Evolutionary conservation across 345 rosid genomes (phyloP).

Genomic region (Pugionium dolabratum): DNA sequence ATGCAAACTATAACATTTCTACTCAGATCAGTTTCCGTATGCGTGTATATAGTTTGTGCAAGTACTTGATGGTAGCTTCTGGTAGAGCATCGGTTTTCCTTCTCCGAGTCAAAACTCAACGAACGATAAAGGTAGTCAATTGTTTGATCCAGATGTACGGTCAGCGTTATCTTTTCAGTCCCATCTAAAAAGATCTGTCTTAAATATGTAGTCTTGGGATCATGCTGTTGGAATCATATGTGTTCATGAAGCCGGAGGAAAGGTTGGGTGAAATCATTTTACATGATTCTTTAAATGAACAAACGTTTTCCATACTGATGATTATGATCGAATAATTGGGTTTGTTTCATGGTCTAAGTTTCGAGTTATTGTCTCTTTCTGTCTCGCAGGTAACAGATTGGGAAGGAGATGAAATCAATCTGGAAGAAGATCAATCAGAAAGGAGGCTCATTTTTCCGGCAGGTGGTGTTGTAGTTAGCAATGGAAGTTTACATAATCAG

Average conservation of each 20-base stretch:
- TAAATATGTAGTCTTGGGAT: constrained; percentile 73
- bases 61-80: constrained; percentile 74
- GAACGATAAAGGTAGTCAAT: constrained; percentile 50
- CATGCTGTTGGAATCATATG: constrained; percentile 94
- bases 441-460: constrained; percentile 57
- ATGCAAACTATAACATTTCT: constrained; percentile 5
- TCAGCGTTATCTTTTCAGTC: not conserved
- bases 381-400: constrained; percentile 68
- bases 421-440: constrained; percentile 62
- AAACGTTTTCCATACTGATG: not conserved
- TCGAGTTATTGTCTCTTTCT: not conserved
- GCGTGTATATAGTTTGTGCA: constrained; percentile 60
- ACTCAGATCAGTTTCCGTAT: constrained; percentile 22
- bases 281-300: not conserved
- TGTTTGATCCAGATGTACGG: not conserved
- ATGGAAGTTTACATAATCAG: constrained; percentile 52
- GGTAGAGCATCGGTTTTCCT: constrained; percentile 69
- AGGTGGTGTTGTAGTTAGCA: constrained; percentile 68
- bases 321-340: not conserved
- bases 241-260: constrained; percentile 91
- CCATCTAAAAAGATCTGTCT: constrained; percentile 13
- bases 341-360: constrained; percentile 4
- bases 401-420: constrained; percentile 59
- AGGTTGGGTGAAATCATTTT: constrained; percentile 45
- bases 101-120: constrained; percentile 41